Percentiles rank a stretch among this genome's conserved stretches.
These are phyloP conservation scores for Pinguiococcus pyrenoidosus DNA, from an alignment of 108 stramenopile genomes.

Conservation along the genomic window DNA sequence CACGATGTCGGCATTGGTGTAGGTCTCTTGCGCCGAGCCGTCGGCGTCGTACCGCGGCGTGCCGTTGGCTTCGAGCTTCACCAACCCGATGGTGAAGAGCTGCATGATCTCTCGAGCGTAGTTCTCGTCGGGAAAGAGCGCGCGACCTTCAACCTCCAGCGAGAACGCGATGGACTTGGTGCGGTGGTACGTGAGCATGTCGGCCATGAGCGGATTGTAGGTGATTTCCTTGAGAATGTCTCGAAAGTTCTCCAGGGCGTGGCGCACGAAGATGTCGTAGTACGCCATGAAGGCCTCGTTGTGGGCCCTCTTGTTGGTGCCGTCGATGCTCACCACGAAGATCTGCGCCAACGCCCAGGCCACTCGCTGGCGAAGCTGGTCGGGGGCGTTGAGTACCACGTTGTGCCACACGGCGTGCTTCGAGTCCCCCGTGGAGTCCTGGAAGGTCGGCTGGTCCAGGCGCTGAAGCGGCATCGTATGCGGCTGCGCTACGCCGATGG, in stretches of 20 bases:
- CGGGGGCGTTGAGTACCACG: conserved; percentile 42
- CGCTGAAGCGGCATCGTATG: too few species aligned
- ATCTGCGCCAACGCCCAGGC: conserved; percentile 57
- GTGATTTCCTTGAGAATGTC: conserved; percentile 57
- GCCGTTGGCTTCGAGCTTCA: conserved; percentile 51
- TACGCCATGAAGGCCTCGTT: conserved; percentile 33
- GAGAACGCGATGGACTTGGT: conserved; percentile 1
- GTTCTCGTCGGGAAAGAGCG: conserved; percentile 35
- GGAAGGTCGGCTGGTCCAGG: too few species aligned
- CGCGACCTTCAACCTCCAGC: too few species aligned
- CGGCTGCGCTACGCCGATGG: too few species aligned
- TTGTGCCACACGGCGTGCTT: conserved; percentile 39
- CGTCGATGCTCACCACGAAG: conserved; percentile 32
- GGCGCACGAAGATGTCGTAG: conserved; percentile 55
- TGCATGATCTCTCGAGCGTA: too few species aligned
- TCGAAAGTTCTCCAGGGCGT: conserved; percentile 55
- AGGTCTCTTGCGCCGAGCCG: conserved; percentile 28
- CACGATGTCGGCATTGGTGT: conserved; percentile 55
- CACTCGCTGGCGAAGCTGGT: conserved; percentile 58
- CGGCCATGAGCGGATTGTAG: conserved; percentile 46
- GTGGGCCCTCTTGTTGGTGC: too few species aligned
- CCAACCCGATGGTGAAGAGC: too few species aligned
- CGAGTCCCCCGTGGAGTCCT: too few species aligned
- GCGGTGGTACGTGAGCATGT: conserved; percentile 36
- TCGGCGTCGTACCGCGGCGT: conserved; percentile 30